Conservation (phyloP, 441 rosid genomes). For the Rhodomyrtus psidioides region DNA sequence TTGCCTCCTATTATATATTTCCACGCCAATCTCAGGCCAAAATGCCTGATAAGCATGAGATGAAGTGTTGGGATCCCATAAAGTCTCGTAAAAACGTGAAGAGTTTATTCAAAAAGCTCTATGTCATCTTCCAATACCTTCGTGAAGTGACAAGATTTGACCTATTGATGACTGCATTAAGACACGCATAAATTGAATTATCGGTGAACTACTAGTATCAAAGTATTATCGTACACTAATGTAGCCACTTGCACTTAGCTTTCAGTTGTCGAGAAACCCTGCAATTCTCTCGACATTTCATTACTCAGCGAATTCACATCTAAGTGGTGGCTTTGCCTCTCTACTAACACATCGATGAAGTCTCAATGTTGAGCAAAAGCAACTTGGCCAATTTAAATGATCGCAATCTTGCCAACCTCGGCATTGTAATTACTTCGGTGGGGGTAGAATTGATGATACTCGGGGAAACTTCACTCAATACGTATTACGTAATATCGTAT, state of each 20-base stretch:
- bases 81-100: not conserved
- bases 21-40: not conserved
- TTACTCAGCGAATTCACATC: not conserved
- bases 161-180: not conserved
- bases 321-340: not conserved
- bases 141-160: not conserved
- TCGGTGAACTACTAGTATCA: not conserved
- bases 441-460: no score
- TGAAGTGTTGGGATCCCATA: not conserved
- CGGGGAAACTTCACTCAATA: no score
- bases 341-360: not conserved
- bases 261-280: not conserved
- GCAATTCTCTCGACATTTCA: not conserved
- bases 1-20: not conserved
- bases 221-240: not conserved
- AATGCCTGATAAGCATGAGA: not conserved
- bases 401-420: not conserved
- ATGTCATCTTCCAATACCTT: not conserved
- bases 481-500: no score
- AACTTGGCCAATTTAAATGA: not conserved
- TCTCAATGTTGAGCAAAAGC: not conserved
- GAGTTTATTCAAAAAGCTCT: not conserved
- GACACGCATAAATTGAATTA: not conserved
- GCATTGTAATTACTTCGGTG: not conserved
- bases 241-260: not conserved